Percentiles rank a stretch among this genome's conserved stretches.
phyloP scores from a whole-genome alignment of 805 yeast genomes.

The Ogataea chonburiensis region DNA sequence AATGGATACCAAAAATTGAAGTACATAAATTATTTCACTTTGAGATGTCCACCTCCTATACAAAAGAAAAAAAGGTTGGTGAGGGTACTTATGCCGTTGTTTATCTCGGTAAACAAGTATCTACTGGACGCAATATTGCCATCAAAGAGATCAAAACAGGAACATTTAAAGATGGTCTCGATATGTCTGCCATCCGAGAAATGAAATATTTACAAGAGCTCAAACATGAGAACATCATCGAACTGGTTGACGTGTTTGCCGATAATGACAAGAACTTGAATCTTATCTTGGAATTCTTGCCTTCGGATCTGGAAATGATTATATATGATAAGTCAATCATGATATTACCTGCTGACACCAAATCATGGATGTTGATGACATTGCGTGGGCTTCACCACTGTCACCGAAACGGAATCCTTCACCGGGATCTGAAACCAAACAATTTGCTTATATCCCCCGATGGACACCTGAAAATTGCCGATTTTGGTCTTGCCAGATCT shows the following conservation, averaged over 20 bases:
- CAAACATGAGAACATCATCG: conserved; percentile 77
- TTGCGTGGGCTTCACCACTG: conserved; percentile 93
- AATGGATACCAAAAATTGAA: too few species aligned
- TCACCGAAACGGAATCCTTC: conserved; percentile 86
- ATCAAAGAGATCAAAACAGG: conserved; percentile 95
- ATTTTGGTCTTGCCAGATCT: conserved; percentile 93
- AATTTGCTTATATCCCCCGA: conserved; percentile 82
- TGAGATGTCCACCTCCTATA: conserved; percentile 29
- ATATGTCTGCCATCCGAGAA: conserved; percentile 96
- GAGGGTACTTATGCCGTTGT: conserved; percentile 99
- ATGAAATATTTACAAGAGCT: conserved; percentile 85
- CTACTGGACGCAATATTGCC: conserved; percentile 66
- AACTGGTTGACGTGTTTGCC: conserved; percentile 82
- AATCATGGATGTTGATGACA: conserved; percentile 93
- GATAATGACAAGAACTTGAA: conserved; percentile 62
- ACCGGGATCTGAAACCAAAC: conserved; percentile 91
- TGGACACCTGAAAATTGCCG: conserved; percentile 91
- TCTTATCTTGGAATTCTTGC: conserved; percentile 88
- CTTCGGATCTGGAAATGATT: conserved; percentile 86
- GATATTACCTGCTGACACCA: conserved; percentile 83
- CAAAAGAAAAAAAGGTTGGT: conserved; percentile 82
- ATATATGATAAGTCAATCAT: conserved; percentile 76
- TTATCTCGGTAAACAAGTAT: conserved; percentile 69
- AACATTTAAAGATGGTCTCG: conserved; percentile 91
- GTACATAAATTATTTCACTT: not conserved